Conservation (phyloP, 768 basidiomycete species). For the Antrodiella citrinella region DNA sequence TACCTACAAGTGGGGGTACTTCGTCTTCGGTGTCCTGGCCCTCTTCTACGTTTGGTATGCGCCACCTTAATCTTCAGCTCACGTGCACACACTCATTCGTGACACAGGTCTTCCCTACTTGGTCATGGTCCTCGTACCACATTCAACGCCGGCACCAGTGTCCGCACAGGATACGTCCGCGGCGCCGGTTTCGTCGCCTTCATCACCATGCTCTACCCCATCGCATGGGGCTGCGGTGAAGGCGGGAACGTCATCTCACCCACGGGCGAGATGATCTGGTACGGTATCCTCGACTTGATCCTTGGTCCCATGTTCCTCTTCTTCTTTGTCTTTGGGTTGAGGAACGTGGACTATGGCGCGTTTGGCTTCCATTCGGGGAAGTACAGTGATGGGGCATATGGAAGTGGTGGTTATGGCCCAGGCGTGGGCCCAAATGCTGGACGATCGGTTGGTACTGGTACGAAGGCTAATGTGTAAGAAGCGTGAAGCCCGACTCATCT, state of each 20-base stretch:
- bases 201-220: constrained; percentile 48
- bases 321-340: constrained; percentile 16
- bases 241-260: constrained; percentile 43
- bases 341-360: constrained; percentile 20
- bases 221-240: constrained; percentile 51
- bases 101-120: constrained; percentile 16
- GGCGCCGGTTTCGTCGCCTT: constrained; percentile 38
- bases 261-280: constrained; percentile 47
- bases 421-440: not conserved
- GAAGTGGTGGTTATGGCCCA: not conserved
- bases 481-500: too few species aligned
- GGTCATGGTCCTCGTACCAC: constrained; percentile 20
- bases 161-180: constrained; percentile 21
- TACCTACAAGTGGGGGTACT: constrained; percentile 50
- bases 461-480: too few species aligned
- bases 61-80: constrained; percentile 1
- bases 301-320: constrained; percentile 33
- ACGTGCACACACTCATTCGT: not conserved
- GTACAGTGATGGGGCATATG: constrained; percentile 14
- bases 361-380: constrained; percentile 24
- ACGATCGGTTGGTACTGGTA: not conserved
- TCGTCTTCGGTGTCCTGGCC: constrained; percentile 35
- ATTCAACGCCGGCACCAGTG: constrained; percentile 17
- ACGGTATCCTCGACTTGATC: constrained; percentile 40
- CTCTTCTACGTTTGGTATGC: constrained; percentile 44